Base-by-base conservation (phyloP, 441 rosid species). In the Omphalea diandra region DNA sequence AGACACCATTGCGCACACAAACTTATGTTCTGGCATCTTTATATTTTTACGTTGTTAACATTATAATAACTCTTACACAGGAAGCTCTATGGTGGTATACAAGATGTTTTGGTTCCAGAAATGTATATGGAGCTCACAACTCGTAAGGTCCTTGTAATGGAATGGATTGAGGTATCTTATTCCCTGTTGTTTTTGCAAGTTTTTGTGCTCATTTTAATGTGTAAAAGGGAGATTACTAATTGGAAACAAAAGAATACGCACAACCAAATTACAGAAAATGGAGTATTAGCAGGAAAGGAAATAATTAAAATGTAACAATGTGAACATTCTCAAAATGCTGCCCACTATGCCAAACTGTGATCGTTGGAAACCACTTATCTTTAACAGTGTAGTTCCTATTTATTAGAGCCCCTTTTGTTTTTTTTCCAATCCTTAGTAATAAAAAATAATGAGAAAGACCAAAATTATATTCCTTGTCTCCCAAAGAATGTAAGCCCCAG, bases 121-220 rank as follows among this genome's bases (percentile, higher is more conserved):
- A 90, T 91, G 95, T 85, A 86, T 71, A 60, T 77, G 73, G 91
- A 90, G 79, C 75, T 85, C 79, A 88, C 97, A 80, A 91, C 97
- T 73, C 86, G 87, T 54, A 91, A 78, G 80, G 96, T 94, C 74
- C 92, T 94, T 79, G 88, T 85, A 24, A 94, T 91, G 98, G 96
- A 91, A 75, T 94, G 98, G 98, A 81, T 94, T 73, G 97, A 90
- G 98, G 98, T 94, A 86, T 58, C 24, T 44, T 67, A 20, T 43
- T 70, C 54, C n/a, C 53, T 66, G 24, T 53, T 53, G 15, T 40
- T 57, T 40, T 15, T 58, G 10, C 27, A 24, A 18, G 14, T 22
- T 35, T 49, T 17, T 66, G 33, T 56, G 44, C 53, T 56, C 38
- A 12, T 15, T 53, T 35, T 38, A 38, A 20, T 18, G n/a, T 14